Evolutionary conservation across 768 basidiomycete genomes (phyloP), one percentile per base, ranked within the genome.

Genomic region (Mycena floridula): DNA sequence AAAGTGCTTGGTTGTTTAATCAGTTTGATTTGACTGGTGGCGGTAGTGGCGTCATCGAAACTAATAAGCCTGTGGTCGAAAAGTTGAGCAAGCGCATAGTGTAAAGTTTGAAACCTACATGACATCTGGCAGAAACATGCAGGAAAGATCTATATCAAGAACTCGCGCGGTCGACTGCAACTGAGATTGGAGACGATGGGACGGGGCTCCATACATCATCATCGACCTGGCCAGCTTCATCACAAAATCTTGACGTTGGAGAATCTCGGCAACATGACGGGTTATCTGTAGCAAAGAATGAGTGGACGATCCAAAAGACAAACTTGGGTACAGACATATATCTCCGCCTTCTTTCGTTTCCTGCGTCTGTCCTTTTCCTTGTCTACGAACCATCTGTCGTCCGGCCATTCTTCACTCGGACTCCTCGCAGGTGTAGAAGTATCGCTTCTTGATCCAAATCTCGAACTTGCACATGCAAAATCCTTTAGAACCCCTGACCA

Each of bases 131-230:
- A 86, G 63, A 56, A 88, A 87, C 61, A 91, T 71, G 63, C 88
- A 84, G 55, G 78, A 80, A 39, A 68, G 51, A 40, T 68, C 72
- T 47, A 92, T 71, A 50, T 92, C 89, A 21, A 93, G 75, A 12
- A 91, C 86, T 6, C 73, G 74, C 12, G 82, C 87, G 1, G 89
- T 87, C 12, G 84, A 81, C 57, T 81, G 79, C 45, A 92, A 80
- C 58, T 92, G 89, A 2, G 86, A 74, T 54, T 83, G 87, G 16
- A 93, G 72, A 32, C 89, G 83, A 59, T 94, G 88, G 11, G 83
- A 77, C 16, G 89, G 87, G 5, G 82, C 83, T 8, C 89, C 89
- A 52, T 88, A 90, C 77, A 86, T 88, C 87, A 92, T 93, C 73
- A 93, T 81, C 8, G 87, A 81, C 41, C 87, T 77, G 5, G 84